Evolutionary conservation across 2,329 filamentous ascomycete genomes (phyloP).

Genomic region (Epichloe gansuensis): DNA sequence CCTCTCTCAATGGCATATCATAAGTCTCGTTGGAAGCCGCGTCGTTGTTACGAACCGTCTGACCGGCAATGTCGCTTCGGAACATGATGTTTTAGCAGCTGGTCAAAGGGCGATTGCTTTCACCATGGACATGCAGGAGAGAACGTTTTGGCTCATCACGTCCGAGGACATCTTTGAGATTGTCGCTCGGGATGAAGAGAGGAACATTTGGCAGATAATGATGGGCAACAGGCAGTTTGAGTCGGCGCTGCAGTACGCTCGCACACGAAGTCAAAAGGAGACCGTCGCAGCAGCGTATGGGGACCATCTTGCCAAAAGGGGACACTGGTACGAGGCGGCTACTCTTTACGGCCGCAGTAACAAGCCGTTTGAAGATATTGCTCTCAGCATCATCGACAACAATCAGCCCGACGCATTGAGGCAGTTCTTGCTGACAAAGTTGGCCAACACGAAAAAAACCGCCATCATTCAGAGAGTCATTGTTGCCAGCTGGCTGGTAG

Average conservation of each 20-base stretch:
- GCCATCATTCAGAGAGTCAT: constrained; percentile 87
- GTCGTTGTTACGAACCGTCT: constrained; percentile 79
- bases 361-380: constrained; percentile 94
- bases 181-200: constrained; percentile 75
- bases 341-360: constrained; percentile 87
- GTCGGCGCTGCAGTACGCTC: constrained; percentile 72
- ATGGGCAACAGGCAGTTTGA: constrained; percentile 79
- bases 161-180: constrained; percentile 86
- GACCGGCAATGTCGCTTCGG: constrained; percentile 73
- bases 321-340: constrained; percentile 75
- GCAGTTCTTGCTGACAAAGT: constrained; percentile 77
- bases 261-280: constrained; percentile 69
- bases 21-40: constrained; percentile 69
- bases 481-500: constrained; percentile 89
- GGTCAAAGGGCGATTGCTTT: constrained; percentile 73
- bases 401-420: constrained; percentile 81
- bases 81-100: constrained; percentile 71
- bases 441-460: constrained; percentile 68
- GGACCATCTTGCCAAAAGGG: constrained; percentile 72
- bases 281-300: constrained; percentile 84
- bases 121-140: constrained; percentile 82
- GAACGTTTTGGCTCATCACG: constrained; percentile 95
- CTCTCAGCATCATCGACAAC: constrained; percentile 78
- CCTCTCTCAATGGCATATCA: constrained; percentile 85
- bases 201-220: constrained; percentile 93